Conservation (phyloP, 192 early-diverging fungal species). For the Mortierella antarctica region DNA sequence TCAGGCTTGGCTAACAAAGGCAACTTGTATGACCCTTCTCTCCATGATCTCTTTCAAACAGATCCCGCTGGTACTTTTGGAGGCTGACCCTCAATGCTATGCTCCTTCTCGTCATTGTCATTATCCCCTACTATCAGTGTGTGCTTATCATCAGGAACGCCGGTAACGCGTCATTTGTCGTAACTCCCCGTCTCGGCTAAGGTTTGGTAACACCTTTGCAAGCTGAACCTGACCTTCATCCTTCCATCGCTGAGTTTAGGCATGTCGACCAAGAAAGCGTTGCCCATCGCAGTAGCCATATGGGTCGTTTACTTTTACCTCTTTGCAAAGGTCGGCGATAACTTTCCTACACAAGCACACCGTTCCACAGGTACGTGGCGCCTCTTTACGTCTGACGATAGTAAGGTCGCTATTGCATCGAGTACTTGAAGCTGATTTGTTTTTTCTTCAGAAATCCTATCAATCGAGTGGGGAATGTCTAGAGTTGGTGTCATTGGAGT, state of each 20-base stretch:
- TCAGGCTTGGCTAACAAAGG: neutral
- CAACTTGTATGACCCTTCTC: neutral
- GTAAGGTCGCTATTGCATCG: too few relatives aligned
- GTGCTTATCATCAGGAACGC: constrained; percentile 65
- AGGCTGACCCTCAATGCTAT: constrained; percentile 73
- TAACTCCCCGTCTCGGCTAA: neutral
- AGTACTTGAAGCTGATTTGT: neutral
- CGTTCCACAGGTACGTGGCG: constrained; percentile 9
- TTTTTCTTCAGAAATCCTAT: constrained; percentile 34
- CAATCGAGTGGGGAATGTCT: constrained; percentile 80
- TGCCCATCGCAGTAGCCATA: constrained; percentile 28
- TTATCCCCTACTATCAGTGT: constrained; percentile 84
- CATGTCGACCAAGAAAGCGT: constrained; percentile 30
- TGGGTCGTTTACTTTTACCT: constrained; percentile 63
- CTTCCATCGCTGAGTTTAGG: constrained; percentile 8
- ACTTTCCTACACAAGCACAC: constrained; percentile 65
- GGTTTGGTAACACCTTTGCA: constrained; percentile 2
- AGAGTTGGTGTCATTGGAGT: constrained; percentile 92
- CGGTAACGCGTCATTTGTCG: constrained; percentile 19
- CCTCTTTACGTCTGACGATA: neutral
- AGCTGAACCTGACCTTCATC: neutral
- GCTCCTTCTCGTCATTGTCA: constrained; percentile 72
- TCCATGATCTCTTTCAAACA: constrained; percentile 13
- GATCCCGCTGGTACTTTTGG: constrained; percentile 83
- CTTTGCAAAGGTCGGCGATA: constrained; percentile 70